Base-by-base conservation (phyloP, 305 asterid species). In the Ilex paraguariensis region DNA sequence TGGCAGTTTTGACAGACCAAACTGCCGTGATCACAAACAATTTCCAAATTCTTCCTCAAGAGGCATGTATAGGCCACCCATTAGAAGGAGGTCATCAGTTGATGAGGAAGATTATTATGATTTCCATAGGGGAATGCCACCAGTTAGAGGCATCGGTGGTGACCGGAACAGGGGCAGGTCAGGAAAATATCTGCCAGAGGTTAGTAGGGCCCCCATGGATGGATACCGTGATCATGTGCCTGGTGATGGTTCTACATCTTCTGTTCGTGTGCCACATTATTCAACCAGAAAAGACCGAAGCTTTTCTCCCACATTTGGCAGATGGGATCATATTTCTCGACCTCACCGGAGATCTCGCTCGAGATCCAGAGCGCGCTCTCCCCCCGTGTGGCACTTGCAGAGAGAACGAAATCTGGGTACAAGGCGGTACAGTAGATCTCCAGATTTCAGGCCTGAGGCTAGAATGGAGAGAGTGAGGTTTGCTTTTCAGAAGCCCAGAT, bases 301-400 rank as follows among this genome's bases (percentile, higher is more conserved):
- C 62, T 73, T 84, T 67, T 84, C 95, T 48, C 85, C 88, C 0
- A 44, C 70, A 59, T 54, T 77, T 14, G 76, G 66, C 58, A 84
- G 85, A 74, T 74, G 54, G 54, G 58, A 61, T 52, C 85, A 65
- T 50, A 66, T 70, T 58, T 49, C 75, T 40, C 42, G 65, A 14
- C 62, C 77, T 6, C 70, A 75, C 15, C 77, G 81, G 70, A 85
- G 78, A 70, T 88, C 92, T 31, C 84, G 87, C 13, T 91, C 95
- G 33, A 81, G 92, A 79, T 91, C 98, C 11, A 81, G 91, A 77
- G 65, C 95, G 1, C 91, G 83, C n/a, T 86, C 98, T 33, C 98
- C 95, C 44, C 74, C 74, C 66, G 63, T 67, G 10, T 91, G 95
- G 96, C 82, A 76, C 36, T 65, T 84, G n/a, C 83, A 74, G 12